phyloP scores from a whole-genome alignment of 352 stramenopile genomes.

The Hyaloperonospora brassicae region DNA sequence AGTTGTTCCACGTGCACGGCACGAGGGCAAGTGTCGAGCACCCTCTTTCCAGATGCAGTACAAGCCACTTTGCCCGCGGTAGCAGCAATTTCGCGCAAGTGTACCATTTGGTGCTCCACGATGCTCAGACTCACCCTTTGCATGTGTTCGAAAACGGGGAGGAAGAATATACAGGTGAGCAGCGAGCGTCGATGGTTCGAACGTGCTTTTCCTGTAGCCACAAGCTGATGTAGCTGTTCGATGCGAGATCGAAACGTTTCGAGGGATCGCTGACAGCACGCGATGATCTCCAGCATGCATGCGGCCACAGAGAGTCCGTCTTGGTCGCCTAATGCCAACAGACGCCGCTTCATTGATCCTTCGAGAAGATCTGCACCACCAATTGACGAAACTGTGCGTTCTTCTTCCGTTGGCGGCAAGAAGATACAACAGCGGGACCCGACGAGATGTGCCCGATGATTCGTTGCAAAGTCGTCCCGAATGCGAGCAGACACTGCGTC shows the following conservation, averaged over 20 bases:
- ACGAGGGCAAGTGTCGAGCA: conserved; percentile 7
- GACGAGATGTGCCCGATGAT: conserved; percentile 8
- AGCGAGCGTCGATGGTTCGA: conserved; percentile 60
- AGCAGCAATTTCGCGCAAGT: conserved; percentile 23
- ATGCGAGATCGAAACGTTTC: conserved; percentile 30
- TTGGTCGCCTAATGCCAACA: conserved; percentile 42
- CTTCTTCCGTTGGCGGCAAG: conserved; percentile 2
- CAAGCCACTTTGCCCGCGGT: background rate
- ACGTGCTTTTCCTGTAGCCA: conserved; percentile 32
- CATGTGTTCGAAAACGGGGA: conserved; percentile 39
- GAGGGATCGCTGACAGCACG: conserved; percentile 34
- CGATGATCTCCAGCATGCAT: conserved; percentile 54
- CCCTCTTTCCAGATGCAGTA: background rate
- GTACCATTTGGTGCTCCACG: conserved; percentile 44
- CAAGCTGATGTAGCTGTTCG: conserved; percentile 25
- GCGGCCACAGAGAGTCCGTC: conserved; percentile 52
- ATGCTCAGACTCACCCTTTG: conserved; percentile 34
- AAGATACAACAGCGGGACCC: conserved; percentile 12
- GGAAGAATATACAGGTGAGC: conserved; percentile 39
- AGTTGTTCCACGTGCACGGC: conserved; percentile 33
- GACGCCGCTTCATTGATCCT: conserved; percentile 10
- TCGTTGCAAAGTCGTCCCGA: conserved; percentile 14
- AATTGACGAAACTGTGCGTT: background rate
- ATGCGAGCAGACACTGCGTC: conserved; percentile 10
- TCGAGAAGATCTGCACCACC: conserved; percentile 8